A percentile compares a stretch with the other conserved stretches of the same genome.
Evolutionary conservation across 202 grass and related monocot species (phyloP).

Genomic region (Brachypodium distachyon): DNA sequence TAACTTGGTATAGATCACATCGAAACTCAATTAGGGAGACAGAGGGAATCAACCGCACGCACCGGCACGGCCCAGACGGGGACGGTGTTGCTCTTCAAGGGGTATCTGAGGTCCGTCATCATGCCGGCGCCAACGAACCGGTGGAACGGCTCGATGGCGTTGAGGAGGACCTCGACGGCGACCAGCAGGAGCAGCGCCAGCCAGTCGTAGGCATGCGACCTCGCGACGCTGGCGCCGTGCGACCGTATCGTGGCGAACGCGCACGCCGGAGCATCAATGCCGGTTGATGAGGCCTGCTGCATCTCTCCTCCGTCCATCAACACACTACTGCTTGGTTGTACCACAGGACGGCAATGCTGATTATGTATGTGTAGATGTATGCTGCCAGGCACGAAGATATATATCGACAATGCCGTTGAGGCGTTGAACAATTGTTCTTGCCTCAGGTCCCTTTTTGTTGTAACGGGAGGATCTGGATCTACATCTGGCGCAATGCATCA

Average conservation of each 20-base stretch:
- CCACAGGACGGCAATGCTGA: neutral
- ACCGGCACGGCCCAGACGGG: constrained; percentile 72
- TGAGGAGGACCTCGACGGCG: constrained; percentile 38
- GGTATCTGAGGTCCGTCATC: constrained; percentile 74
- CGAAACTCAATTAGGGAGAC: neutral
- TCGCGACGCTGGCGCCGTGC: constrained; percentile 25
- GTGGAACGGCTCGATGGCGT: constrained; percentile 79
- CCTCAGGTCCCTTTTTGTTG: neutral
- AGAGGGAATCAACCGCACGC: neutral
- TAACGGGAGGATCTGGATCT: neutral
- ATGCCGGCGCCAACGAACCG: constrained; percentile 68
- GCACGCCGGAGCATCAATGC: neutral
- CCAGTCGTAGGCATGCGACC: constrained; percentile 64
- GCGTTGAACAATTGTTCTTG: neutral
- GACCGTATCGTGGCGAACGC: constrained; percentile 17
- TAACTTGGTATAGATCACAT: neutral
- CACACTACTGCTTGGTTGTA: neutral
- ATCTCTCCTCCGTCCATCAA: neutral
- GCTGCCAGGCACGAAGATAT: neutral
- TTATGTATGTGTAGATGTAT: neutral
- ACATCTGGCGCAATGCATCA: neutral
- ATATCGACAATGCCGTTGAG: neutral
- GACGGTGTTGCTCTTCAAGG: constrained; percentile 78
- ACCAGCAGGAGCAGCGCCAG: constrained; percentile 39
- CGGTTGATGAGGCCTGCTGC: neutral